Base-by-base conservation (phyloP, 2,329 filamentous ascomycete genomes). In the Knufia fluminis region DNA sequence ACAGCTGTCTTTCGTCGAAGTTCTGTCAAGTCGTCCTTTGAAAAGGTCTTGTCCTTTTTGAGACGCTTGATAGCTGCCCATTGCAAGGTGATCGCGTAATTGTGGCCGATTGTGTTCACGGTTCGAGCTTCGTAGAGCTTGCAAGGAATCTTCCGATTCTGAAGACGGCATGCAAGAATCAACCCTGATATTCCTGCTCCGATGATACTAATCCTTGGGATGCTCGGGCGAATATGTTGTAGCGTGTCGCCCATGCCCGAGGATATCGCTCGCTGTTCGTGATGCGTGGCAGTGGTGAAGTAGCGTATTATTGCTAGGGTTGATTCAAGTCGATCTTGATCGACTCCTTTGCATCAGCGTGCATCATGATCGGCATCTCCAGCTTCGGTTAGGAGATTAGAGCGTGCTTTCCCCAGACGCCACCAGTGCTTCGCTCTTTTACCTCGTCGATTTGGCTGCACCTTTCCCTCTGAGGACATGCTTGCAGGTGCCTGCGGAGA, bases 111-210 rank as follows among this genome's bases (percentile, higher is more conserved):
- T 14, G 46, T 28, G 7, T 40, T 16, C 19, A 12, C 9, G 10
- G 6, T 32, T 4, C 31, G 44, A 31, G 35, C 46, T 28, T 48
- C 46, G 31, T 28, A 48, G 12, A 48, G 40, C 2, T 16, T 48
- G 35, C 40, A 40, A 2, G 33, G 46, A n/a, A 48, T 48, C 4
- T 40, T 40, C 3, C 7, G 12, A 9, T 16, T 6, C 2, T 9
- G 9, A 12, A 48, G 22, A 2, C 20, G 33, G 20, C 46, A 48
- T 3, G 46, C 46, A 19, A 48, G 36, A 28, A 20, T 19, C 19
- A 48, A 19, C 16, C 46, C 46, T 14, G 33, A 22, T 6, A 48
- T 48, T 14, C 46, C 46, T 8, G 46, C 46, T 7, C 46, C 46
- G 14, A 48, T 26, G 14, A 48, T 48, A 14, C 38, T 28, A 4